A percentile compares a stretch with the other conserved stretches of the same genome.
These are phyloP conservation scores for Jackrogersella minutella DNA, from an alignment of 495 filamentous ascomycete genomes.

Conservation along the genomic window DNA sequence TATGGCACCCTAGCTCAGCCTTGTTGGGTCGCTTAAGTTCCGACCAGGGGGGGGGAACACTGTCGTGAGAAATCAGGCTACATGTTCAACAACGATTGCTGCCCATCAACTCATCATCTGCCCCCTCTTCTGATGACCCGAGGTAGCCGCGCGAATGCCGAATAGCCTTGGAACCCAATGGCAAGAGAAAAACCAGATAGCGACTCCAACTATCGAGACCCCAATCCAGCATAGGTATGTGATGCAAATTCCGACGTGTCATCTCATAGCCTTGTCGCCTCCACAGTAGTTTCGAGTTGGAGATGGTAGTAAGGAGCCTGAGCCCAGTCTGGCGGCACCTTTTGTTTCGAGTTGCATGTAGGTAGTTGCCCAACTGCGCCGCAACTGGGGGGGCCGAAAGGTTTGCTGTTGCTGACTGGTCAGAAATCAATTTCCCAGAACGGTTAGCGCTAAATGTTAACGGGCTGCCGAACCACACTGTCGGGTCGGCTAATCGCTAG, in stretches of 20 bases:
- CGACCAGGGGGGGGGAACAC: neutral
- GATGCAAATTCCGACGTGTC: neutral
- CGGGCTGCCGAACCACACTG: constrained; percentile 19
- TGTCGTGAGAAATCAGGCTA: neutral
- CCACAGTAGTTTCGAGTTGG: neutral
- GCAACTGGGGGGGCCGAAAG: too few relatives aligned
- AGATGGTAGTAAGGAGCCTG: neutral
- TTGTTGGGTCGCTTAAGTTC: constrained; percentile 1
- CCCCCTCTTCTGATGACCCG: too few relatives aligned
- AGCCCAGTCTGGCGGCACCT: too few relatives aligned
- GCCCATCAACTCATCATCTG: neutral
- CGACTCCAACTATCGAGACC: neutral
- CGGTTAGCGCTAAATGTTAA: neutral
- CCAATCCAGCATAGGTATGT: neutral
- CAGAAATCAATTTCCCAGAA: neutral
- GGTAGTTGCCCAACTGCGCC: too few relatives aligned
- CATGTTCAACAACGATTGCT: neutral
- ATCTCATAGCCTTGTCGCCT: neutral
- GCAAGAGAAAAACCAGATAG: too few relatives aligned
- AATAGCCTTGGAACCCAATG: too few relatives aligned
- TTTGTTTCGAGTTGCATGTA: too few relatives aligned
- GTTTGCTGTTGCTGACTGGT: neutral
- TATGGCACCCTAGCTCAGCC: neutral
- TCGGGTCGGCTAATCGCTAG: constrained; percentile 26
- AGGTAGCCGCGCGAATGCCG: too few relatives aligned